These are phyloP conservation scores for Lentinula sp. DNA, from an alignment of 768 basidiomycete species.

Conservation along the genomic window DNA sequence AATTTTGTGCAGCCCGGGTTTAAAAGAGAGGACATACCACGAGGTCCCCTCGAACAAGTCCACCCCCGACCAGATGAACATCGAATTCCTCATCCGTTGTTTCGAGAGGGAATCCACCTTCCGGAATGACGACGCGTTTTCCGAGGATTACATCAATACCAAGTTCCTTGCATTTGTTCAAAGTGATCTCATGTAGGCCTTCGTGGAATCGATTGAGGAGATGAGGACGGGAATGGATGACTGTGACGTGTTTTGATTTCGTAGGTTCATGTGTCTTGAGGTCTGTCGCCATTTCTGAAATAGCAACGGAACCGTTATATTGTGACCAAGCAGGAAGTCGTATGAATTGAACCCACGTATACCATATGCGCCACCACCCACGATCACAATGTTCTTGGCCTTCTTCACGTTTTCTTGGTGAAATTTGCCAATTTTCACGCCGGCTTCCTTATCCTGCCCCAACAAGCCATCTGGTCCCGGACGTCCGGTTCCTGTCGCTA, in stretches of 20 bases:
- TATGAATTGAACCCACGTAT: constrained; percentile 32
- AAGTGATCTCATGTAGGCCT: constrained; percentile 22
- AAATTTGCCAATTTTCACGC: constrained; percentile 16
- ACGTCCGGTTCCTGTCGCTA: constrained; percentile 27
- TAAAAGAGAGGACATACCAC: constrained; percentile 22
- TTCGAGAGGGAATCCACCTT: constrained; percentile 17
- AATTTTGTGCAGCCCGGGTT: background rate
- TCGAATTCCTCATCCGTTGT: constrained; percentile 18
- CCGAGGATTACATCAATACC: constrained; percentile 33
- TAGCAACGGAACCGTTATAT: no score
- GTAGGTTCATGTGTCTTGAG: constrained; percentile 34
- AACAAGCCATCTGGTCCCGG: constrained; percentile 5
- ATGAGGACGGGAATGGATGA: constrained; percentile 39
- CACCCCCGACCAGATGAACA: constrained; percentile 31
- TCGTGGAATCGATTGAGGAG: constrained; percentile 40
- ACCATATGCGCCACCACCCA: constrained; percentile 58
- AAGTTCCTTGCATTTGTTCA: constrained; percentile 22
- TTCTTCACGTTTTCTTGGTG: constrained; percentile 23
- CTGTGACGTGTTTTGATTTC: constrained; percentile 29
- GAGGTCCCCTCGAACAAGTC: constrained; percentile 30
- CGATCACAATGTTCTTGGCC: constrained; percentile 37
- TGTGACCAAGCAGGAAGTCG: background rate
- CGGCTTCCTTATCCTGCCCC: constrained; percentile 16
- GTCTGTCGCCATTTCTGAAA: constrained; percentile 40
- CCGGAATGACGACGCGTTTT: constrained; percentile 26